Percentiles rank a stretch among this genome's conserved stretches.
phyloP scores from a whole-genome alignment of 257 asterid genomes.

The Rhazya stricta region DNA sequence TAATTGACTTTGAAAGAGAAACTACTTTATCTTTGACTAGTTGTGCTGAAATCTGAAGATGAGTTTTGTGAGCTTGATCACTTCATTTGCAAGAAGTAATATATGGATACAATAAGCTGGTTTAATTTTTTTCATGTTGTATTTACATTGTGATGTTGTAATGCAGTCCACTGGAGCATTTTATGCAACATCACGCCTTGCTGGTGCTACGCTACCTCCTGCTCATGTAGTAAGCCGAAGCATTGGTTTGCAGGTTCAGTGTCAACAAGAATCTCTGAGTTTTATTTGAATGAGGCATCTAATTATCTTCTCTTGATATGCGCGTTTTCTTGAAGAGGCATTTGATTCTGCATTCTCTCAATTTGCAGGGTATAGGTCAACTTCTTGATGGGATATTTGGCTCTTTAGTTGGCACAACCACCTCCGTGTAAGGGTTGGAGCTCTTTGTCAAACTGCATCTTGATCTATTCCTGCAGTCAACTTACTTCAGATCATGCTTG shows the following conservation, averaged over 20 bases:
- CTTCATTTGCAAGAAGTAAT: neutral
- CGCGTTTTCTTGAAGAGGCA: neutral
- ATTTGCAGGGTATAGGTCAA: slow-evolving; percentile 83
- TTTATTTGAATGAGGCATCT: neutral
- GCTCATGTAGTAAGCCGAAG: slow-evolving; percentile 85
- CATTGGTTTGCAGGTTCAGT: slow-evolving; percentile 84
- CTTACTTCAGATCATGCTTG: neutral
- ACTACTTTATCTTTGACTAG: neutral
- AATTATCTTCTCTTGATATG: neutral
- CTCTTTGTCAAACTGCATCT: neutral
- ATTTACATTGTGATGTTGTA: slow-evolving; percentile 6
- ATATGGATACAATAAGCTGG: neutral
- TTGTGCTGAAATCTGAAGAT: neutral
- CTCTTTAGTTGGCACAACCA: slow-evolving; percentile 66
- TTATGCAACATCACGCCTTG: slow-evolving; percentile 90
- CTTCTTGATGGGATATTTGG: slow-evolving; percentile 92
- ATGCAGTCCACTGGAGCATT: slow-evolving; percentile 84
- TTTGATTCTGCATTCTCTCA: neutral
- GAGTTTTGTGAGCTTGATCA: neutral
- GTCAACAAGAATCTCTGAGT: neutral
- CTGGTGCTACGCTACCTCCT: slow-evolving; percentile 97
- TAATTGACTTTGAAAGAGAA: neutral
- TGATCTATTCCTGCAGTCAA: neutral
- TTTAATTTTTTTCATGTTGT: neutral
- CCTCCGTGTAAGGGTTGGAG: slow-evolving; percentile 64